Percentiles rank a stretch among this genome's conserved stretches.
phyloP scores from a whole-genome alignment of 176 grass and related monocot genomes.

The Oryza glaberrima region DNA sequence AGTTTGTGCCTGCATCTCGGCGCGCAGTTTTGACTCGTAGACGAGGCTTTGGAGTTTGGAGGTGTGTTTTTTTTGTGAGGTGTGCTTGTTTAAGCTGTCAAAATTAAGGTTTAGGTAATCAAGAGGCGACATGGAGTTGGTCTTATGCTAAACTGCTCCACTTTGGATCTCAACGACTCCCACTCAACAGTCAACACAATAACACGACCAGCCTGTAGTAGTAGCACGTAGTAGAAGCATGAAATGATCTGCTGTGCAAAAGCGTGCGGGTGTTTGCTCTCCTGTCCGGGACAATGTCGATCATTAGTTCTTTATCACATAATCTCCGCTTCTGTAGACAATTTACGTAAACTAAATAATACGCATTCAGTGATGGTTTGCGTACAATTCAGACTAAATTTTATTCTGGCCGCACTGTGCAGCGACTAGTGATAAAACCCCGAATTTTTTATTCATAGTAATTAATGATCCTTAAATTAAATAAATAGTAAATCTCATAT shows the following conservation, averaged over 20 bases:
- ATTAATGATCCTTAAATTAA: too few species aligned
- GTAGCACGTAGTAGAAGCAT: neutral
- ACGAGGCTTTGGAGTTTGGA: neutral
- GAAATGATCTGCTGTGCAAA: too few species aligned
- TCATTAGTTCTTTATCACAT: too few species aligned
- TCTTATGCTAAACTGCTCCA: slow-evolving; percentile 40
- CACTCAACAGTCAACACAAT: neutral
- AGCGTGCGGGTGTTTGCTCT: too few species aligned
- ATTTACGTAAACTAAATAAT: too few species aligned
- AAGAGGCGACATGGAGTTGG: slow-evolving; percentile 36
- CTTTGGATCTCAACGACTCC: slow-evolving; percentile 35
- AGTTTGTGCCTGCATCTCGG: slow-evolving; percentile 45
- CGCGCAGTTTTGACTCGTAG: too few species aligned
- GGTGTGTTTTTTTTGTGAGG: neutral
- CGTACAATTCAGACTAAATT: neutral
- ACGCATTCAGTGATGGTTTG: too few species aligned
- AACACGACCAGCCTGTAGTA: neutral
- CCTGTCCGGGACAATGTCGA: too few species aligned
- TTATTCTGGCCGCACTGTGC: slow-evolving; percentile 3
- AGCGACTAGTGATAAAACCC: neutral
- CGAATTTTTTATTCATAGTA: too few species aligned
- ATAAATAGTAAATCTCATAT: too few species aligned
- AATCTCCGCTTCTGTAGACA: too few species aligned
- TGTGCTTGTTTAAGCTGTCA: neutral
- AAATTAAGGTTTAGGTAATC: slow-evolving; percentile 16